Percentiles rank a stretch among this genome's conserved stretches.
Conservation (phyloP, 129 eudicot species). For the Tagetes erecta region DNA sequence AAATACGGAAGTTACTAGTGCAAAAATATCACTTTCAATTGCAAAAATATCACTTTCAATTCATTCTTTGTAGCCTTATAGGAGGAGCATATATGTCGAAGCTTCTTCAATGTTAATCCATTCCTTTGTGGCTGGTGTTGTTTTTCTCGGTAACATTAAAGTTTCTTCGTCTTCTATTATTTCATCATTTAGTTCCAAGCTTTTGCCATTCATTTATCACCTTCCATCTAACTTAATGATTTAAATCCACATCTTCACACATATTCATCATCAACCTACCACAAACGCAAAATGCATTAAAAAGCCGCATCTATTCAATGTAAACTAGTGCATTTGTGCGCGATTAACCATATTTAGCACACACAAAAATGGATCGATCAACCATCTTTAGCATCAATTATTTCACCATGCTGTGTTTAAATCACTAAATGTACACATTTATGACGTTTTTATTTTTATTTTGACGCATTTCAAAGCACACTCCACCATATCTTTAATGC, state of each 20-base stretch:
- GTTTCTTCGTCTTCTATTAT: not conserved
- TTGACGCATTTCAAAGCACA: conserved; percentile 39
- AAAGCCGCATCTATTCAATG: conserved; percentile 18
- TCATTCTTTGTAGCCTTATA: too few relatives aligned
- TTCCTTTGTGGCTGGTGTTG: not conserved
- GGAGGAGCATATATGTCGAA: too few relatives aligned
- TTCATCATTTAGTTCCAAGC: not conserved
- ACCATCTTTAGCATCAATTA: conserved; percentile 26
- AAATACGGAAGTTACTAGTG: too few relatives aligned
- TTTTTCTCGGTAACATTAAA: not conserved
- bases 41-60: too few relatives aligned
- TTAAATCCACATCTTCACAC: not conserved
- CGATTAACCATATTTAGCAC: conserved; percentile 46
- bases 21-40: too few relatives aligned
- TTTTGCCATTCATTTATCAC: not conserved
- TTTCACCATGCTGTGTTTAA: conserved; percentile 38
- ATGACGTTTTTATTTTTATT: conserved; percentile 22
- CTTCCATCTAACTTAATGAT: not conserved
- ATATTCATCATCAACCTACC: not conserved
- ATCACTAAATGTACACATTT: conserved; percentile 37
- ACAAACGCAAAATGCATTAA: not conserved
- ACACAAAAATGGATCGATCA: conserved; percentile 27
- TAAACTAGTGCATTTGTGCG: conserved; percentile 48
- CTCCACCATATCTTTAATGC: conserved; percentile 47
- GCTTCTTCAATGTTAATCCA: too few relatives aligned